A percentile compares a stretch with the other conserved stretches of the same genome.
phyloP scores from a whole-genome alignment of 1,139 yeast species.

The Candida tropicalis region DNA sequence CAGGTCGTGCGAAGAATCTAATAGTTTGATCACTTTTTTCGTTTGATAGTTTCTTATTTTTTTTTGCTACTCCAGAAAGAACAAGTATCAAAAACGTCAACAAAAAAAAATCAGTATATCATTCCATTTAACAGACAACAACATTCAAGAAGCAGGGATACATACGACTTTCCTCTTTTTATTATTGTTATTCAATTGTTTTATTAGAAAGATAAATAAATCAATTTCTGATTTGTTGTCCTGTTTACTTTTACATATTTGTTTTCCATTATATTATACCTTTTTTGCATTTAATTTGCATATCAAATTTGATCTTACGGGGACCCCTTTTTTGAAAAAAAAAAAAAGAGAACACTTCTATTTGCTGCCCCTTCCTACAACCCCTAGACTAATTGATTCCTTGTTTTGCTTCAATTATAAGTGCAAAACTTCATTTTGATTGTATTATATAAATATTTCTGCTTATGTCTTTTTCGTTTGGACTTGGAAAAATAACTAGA shows the following conservation, averaged over 20 bases:
- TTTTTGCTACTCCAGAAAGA: slow-evolving; percentile 3
- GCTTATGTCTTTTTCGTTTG: slow-evolving; percentile 18
- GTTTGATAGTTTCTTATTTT: background rate
- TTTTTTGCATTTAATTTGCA: background rate
- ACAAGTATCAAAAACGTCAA: background rate
- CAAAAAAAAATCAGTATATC: no score
- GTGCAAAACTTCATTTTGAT: slow-evolving; percentile 1
- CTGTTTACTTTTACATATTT: no score
- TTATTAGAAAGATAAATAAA: no score
- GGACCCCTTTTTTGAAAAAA: background rate
- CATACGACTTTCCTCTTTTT: no score
- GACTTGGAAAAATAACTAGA: slow-evolving; percentile 12
- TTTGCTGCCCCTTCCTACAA: background rate
- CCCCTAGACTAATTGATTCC: no score
- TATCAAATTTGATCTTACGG: slow-evolving; percentile 1
- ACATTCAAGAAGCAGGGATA: no score
- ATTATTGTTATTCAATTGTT: background rate
- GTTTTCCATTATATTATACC: background rate
- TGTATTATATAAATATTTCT: background rate
- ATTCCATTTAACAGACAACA: no score
- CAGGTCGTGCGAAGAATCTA: no score
- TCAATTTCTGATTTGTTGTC: no score
- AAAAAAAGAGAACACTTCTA: background rate
- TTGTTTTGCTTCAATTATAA: slow-evolving; percentile 1
- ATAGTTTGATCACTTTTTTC: no score